Conservation (phyloP, 768 basidiomycete genomes). For the Mycena alexandri region DNA sequence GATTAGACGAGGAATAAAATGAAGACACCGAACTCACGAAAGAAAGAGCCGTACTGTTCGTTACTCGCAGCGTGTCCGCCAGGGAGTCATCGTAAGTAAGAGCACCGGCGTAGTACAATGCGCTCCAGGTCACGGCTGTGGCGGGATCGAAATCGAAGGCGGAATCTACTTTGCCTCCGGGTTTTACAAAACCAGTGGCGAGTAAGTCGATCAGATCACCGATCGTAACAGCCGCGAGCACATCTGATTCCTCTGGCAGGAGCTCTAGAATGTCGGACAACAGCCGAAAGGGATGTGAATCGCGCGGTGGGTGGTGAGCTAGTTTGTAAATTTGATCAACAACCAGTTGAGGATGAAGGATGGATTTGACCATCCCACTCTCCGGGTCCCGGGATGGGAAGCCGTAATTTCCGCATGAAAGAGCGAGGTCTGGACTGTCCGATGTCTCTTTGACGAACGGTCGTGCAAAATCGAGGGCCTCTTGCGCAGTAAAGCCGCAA, state of each 20-base stretch:
- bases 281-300: neutral
- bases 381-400: neutral
- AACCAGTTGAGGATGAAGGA: slow-evolving; percentile 15
- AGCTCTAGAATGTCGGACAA: slow-evolving; percentile 9
- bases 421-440: slow-evolving; percentile 9
- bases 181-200: slow-evolving; percentile 12
- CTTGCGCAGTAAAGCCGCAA: slow-evolving; percentile 29
- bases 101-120: slow-evolving; percentile 17
- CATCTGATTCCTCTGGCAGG: slow-evolving; percentile 6
- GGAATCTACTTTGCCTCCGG: neutral
- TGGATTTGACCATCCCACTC: neutral
- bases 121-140: slow-evolving; percentile 18
- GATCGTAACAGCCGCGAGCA: neutral
- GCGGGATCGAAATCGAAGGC: slow-evolving; percentile 4
- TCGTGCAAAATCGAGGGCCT: slow-evolving; percentile 8
- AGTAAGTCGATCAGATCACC: slow-evolving; percentile 25
- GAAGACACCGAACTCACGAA: slow-evolving; percentile 1
- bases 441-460: neutral
- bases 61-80: slow-evolving; percentile 1
- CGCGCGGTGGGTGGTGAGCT: neutral
- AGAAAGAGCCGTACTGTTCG: slow-evolving; percentile 3
- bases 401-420: slow-evolving; percentile 12
- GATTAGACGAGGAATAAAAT: neutral
- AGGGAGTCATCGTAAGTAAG: slow-evolving; percentile 7
- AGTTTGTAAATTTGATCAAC: slow-evolving; percentile 5